phyloP scores from a whole-genome alignment of 2,329 filamentous ascomycete species.

The Calonectria pteridis region DNA sequence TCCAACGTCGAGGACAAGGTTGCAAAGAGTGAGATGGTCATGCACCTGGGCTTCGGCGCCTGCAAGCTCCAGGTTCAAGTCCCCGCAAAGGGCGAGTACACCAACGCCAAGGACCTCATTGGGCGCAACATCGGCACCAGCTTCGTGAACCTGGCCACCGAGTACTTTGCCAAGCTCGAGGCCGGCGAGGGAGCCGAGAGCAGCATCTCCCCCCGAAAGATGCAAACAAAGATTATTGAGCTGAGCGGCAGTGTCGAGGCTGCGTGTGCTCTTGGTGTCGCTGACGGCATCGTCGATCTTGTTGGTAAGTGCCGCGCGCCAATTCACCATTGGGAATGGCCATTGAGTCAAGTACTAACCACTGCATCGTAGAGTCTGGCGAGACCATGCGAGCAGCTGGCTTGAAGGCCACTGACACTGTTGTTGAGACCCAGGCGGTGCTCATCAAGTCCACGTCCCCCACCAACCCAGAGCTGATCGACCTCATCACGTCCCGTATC shows the following conservation, averaged over 20 bases:
- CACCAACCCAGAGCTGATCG: conserved; percentile 82
- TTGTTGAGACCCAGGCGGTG: conserved; percentile 88
- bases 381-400: conserved; percentile 98
- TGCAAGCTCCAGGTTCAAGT: conserved; percentile 99
- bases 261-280: conserved; percentile 93
- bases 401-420: conserved; percentile 93
- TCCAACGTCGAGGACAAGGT: conserved; percentile 53
- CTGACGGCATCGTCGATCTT: conserved; percentile 96
- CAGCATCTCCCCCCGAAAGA: conserved; percentile 58
- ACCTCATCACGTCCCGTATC: conserved; percentile 88
- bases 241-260: conserved; percentile 97
- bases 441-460: conserved; percentile 91
- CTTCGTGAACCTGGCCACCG: conserved; percentile 86
- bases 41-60: conserved; percentile 90
- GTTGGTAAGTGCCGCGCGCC: conserved; percentile 75
- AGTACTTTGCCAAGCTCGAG: conserved; percentile 88
- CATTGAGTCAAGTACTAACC: conserved; percentile 30
- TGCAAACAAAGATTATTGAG: conserved; percentile 91
- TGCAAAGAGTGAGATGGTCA: conserved; percentile 82
- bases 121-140: conserved; percentile 96
- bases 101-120: conserved; percentile 80
- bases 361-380: conserved; percentile 78
- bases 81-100: conserved; percentile 83
- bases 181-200: conserved; percentile 58
- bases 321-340: neutral